Evolutionary conservation across 495 filamentous ascomycete genomes (phyloP).

Genomic region (Letharia lupina): DNA sequence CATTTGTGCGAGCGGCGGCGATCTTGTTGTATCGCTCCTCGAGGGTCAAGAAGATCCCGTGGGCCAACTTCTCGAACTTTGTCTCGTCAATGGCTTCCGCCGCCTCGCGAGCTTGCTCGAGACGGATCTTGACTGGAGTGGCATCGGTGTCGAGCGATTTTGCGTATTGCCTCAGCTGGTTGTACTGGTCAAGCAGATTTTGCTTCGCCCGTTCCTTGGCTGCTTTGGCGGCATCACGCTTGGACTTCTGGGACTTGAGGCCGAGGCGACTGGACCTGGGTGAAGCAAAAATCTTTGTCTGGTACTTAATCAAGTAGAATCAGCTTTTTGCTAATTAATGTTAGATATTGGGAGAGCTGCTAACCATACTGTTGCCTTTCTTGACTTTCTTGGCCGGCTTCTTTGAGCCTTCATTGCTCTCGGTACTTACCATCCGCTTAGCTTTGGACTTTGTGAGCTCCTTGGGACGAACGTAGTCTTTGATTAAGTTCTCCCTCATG

Average conservation of each 20-base stretch:
- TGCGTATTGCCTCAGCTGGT: conserved; percentile 14
- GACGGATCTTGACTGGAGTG: conserved; percentile 18
- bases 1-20: conserved; percentile 6
- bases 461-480: not conserved
- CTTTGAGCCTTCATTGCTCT: not conserved
- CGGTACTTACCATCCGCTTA: not conserved
- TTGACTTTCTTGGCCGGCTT: not conserved
- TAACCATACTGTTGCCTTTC: not conserved
- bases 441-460: not conserved
- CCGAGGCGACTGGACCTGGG: not conserved
- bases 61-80: conserved; percentile 11
- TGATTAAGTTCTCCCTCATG: conserved; percentile 6
- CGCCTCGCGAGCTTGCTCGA: conserved; percentile 17
- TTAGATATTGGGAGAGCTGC: not conserved
- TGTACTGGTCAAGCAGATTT: conserved; percentile 4
- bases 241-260: not conserved
- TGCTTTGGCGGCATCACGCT: conserved; percentile 3
- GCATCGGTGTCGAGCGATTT: conserved; percentile 7
- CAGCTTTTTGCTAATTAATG: not conserved
- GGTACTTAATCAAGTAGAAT: not conserved
- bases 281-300: not conserved
- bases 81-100: conserved; percentile 10
- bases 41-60: conserved; percentile 14
- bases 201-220: conserved; percentile 2
- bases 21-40: conserved; percentile 14